Evolutionary conservation across 306 rosid species (phyloP), one percentile per base, ranked within the genome.

Genomic region (Gillenia trifoliata): DNA sequence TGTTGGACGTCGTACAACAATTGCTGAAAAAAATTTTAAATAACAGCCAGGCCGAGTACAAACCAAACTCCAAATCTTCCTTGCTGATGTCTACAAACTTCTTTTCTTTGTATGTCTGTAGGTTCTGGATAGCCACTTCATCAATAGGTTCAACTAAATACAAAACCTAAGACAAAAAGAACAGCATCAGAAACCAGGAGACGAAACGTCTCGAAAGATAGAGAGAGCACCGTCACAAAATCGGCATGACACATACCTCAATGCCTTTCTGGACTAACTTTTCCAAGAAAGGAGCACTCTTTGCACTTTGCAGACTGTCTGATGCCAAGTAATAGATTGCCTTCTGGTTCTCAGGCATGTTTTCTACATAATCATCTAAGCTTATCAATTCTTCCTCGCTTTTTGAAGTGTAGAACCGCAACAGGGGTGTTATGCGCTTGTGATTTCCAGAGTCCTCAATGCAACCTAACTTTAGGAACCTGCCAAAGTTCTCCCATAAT

Each of bases 401-500:
- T 78, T 95, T 95, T 49, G 99, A 95, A 68, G 98, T 87, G 91
- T 82, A 78, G 78, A 95, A 95, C 69, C 99, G 88, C 86, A 95
- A 82, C 17, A 95, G 81, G 2, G 99, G 99, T 52, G 96, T 89
- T 73, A 95, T 78, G 68, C 99, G 99, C 86, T 92, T 92, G 86
- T 95, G 99, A 83, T 95, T 95, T 79, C 99, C 98, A 56, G 91
- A 55, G 77, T 95, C 99, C 80, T 95, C 99, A 30, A 89, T 79
- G 61, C 98, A 95, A 17, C 99, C 99, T 64, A 95, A 86, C 81
- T 95, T 95, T 20, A 92, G 13, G 55, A 95, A 92, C 79, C 99
- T 86, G 70, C 99, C 99, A 69, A 92, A 95, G 92, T 92, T 95
- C 89, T 95, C 99, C 99, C 98, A 95, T 72, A 95, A 85, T 86